Base-by-base conservation (phyloP, 2,329 filamentous ascomycete genomes). In the Colletotrichum sidae region DNA sequence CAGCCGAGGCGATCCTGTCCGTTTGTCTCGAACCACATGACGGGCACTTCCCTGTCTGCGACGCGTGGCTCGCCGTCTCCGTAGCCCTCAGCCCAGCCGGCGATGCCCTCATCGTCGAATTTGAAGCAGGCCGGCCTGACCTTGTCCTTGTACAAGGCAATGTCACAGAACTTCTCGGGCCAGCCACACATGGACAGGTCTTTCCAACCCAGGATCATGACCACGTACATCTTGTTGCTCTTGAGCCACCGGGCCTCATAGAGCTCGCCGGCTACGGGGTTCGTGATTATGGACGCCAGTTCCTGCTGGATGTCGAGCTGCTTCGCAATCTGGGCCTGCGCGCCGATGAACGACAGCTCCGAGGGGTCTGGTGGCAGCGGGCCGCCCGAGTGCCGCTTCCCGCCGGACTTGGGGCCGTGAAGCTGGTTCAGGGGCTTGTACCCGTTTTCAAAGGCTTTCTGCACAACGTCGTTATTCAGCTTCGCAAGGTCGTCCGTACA, bases 181-280 rank as follows among this genome's bases (percentile, higher is more conserved):
- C 55, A 60, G 6, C 68, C 67, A 33, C 63, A 69, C 37, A 47
- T 42, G 13, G 49, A 37, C 8, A 65, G 56, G 9, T 66, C 58
- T 13, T 59, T 65, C 69, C 69, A 70, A 6, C 63, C 64, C 8
- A 70, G 58, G 6, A 68, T 54, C 60, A 70, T 69, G 54, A 69
- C 58, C 3, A 66, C 52, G 49, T 68, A 70, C 25, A 60, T 54
- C 35, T 65, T 60, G 9, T 44, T 37, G n/a, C 57, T 65, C 39
- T 53, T 57, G 1, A 59, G 59, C 68, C 68, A 69, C 12, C 17
- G 58, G 8, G 67, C 60, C 25, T 65, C 53, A 33, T 70, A 70
- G 6, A 70, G 53, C 33, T 67, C 64, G 2, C 69, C 69, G 12
- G 64, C 45, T 13, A 55, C 51, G 13, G 68, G 67, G 4, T 67